Percentiles rank a stretch among this genome's conserved stretches.
Conservation (phyloP, 768 basidiomycete species). For the Agaricus subrufescens region DNA sequence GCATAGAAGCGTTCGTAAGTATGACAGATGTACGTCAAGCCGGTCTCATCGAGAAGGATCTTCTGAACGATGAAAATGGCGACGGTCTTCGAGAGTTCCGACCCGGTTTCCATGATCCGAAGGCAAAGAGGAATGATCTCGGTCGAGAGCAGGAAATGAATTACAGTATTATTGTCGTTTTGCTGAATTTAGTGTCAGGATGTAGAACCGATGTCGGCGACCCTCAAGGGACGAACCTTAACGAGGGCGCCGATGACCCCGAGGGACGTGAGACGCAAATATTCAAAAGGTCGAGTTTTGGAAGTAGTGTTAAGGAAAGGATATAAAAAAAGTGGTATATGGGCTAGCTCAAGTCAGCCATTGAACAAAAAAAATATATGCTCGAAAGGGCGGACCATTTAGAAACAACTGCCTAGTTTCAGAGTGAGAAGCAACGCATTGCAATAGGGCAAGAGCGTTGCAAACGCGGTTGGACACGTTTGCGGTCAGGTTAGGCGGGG, state of each 20-base stretch:
- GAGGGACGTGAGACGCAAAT: slow-evolving; percentile 97
- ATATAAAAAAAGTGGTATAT: slow-evolving; percentile 97
- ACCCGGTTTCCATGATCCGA: slow-evolving; percentile 99
- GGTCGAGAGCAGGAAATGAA: slow-evolving; percentile 97
- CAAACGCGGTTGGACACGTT: slow-evolving; percentile 98
- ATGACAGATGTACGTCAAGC: slow-evolving; percentile 97
- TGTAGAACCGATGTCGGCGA: not conserved
- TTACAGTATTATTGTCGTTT: slow-evolving; percentile 99
- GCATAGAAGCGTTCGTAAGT: slow-evolving; percentile 99
- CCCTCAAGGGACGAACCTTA: slow-evolving; percentile 53
- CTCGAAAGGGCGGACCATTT: slow-evolving; percentile 57
- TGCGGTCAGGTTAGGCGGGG: slow-evolving; percentile 93
- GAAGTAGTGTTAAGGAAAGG: slow-evolving; percentile 98
- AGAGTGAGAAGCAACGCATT: slow-evolving; percentile 96
- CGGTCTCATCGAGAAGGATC: slow-evolving; percentile 94
- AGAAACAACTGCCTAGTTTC: slow-evolving; percentile 95
- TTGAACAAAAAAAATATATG: not conserved
- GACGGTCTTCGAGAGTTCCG: slow-evolving; percentile 96
- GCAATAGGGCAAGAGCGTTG: slow-evolving; percentile 94
- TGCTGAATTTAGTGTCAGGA: slow-evolving; percentile 48
- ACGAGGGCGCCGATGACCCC: slow-evolving; percentile 99
- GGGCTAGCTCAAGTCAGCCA: slow-evolving; percentile 71
- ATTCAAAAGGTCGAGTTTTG: slow-evolving; percentile 99
- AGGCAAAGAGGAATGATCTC: slow-evolving; percentile 99
- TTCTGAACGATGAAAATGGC: slow-evolving; percentile 99